Conservation (phyloP, 1,284 basidiomycete genomes). For the Waitea zeae region DNA sequence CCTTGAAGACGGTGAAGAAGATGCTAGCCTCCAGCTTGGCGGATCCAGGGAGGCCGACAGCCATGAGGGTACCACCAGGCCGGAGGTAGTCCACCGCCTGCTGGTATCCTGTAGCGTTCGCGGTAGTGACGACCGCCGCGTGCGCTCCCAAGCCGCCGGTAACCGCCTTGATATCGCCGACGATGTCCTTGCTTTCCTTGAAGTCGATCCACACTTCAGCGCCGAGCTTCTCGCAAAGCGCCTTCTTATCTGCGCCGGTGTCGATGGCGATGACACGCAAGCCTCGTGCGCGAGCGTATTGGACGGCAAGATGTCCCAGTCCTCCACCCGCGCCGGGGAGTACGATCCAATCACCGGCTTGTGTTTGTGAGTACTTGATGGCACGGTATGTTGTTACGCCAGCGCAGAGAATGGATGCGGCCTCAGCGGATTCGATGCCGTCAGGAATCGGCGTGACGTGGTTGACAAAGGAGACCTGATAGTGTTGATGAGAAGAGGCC, state of each 20-base stretch:
- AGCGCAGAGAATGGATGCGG: slow-evolving; percentile 74
- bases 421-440: slow-evolving; percentile 41
- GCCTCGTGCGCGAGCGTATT: not conserved
- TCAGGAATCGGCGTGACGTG: slow-evolving; percentile 68
- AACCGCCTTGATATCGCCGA: slow-evolving; percentile 39
- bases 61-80: slow-evolving; percentile 46
- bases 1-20: slow-evolving; percentile 60
- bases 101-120: slow-evolving; percentile 34
- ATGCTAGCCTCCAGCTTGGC: slow-evolving; percentile 46
- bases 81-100: slow-evolving; percentile 60
- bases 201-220: slow-evolving; percentile 76
- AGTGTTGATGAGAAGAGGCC: slow-evolving; percentile 11
- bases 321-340: slow-evolving; percentile 69
- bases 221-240: slow-evolving; percentile 51
- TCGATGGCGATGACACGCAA: slow-evolving; percentile 71
- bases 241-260: slow-evolving; percentile 60
- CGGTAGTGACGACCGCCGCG: slow-evolving; percentile 52
- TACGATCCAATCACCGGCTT: slow-evolving; percentile 67
- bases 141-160: slow-evolving; percentile 66
- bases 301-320: slow-evolving; percentile 44
- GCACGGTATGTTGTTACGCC: slow-evolving; percentile 76
- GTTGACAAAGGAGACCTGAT: slow-evolving; percentile 40
- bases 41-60: slow-evolving; percentile 52
- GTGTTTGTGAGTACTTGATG: slow-evolving; percentile 55
- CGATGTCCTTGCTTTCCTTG: slow-evolving; percentile 40